These are phyloP conservation scores for Aspergillus transmontanensis DNA, from an alignment of 2,329 filamentous ascomycete genomes.

Conservation along the genomic window DNA sequence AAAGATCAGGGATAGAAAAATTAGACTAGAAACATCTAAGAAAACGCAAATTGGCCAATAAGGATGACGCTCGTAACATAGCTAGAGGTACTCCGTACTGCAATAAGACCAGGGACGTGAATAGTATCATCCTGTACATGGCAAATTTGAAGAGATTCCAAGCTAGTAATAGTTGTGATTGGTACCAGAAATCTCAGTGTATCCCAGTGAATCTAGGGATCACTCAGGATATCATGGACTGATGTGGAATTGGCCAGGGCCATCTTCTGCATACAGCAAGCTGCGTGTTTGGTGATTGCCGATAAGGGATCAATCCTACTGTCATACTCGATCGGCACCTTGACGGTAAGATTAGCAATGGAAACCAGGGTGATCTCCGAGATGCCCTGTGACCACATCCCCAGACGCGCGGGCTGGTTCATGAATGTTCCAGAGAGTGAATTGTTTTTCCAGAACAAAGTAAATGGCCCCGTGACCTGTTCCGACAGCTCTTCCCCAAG, in stretches of 20 bases:
- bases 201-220: neutral
- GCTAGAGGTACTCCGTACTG: neutral
- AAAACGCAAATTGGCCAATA: constrained; percentile 1
- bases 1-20: neutral
- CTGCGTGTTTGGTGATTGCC: neutral
- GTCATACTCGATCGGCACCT: neutral
- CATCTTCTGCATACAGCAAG: neutral
- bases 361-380: neutral
- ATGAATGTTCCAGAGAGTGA: constrained; percentile 2
- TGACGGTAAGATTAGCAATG: neutral
- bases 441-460: constrained; percentile 6
- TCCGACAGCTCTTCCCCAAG: neutral
- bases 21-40: neutral
- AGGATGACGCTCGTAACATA: neutral
- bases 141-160: neutral
- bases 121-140: neutral
- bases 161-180: neutral
- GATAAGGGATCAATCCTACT: neutral
- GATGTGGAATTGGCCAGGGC: neutral
- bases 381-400: neutral
- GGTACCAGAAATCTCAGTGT: neutral
- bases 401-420: neutral
- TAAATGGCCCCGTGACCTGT: constrained; percentile 12
- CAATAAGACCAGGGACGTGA: neutral
- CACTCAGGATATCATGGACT: neutral